These are phyloP conservation scores for Saccharomycopsis capsularis DNA, from an alignment of 805 yeast species.

Conservation along the genomic window DNA sequence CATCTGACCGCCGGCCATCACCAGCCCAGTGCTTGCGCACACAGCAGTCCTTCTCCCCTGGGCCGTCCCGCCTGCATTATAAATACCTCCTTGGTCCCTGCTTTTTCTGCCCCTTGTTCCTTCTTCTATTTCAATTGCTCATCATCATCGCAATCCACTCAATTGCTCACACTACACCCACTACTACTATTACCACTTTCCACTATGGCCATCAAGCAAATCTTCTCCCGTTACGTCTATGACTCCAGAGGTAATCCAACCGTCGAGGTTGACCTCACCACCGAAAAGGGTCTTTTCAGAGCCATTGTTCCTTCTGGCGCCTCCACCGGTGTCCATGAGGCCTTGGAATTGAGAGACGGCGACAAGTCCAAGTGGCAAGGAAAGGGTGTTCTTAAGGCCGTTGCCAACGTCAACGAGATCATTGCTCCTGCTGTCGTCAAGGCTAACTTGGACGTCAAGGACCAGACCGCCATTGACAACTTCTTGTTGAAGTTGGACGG, in stretches of 20 bases:
- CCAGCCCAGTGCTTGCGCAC: too few species aligned
- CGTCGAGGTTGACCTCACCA: conserved; percentile 94
- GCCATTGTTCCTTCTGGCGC: conserved; percentile 99
- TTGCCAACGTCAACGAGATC: conserved; percentile 87
- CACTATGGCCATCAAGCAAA: conserved; percentile 76
- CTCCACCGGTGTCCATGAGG: conserved; percentile 98
- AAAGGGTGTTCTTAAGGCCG: conserved; percentile 97
- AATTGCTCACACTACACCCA: too few species aligned
- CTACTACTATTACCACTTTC: too few species aligned
- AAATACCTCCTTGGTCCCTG: too few species aligned
- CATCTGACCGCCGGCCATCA: too few species aligned
- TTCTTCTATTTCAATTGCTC: too few species aligned
- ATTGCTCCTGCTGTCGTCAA: conserved; percentile 90
- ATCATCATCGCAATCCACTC: too few species aligned
- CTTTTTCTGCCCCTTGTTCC: too few species aligned
- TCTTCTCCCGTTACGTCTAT: conserved; percentile 94
- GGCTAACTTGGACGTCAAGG: conserved; percentile 73
- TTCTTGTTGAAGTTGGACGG: conserved; percentile 87
- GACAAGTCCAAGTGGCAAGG: conserved; percentile 98
- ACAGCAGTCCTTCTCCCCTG: too few species aligned
- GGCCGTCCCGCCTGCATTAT: too few species aligned
- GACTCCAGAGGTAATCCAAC: conserved; percentile 99
- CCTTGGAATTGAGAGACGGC: conserved; percentile 95
- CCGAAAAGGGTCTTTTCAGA: conserved; percentile 91
- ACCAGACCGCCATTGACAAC: conserved; percentile 83